These are phyloP conservation scores for Daldinia concentrica DNA, from an alignment of 495 filamentous ascomycete species.

Conservation along the genomic window DNA sequence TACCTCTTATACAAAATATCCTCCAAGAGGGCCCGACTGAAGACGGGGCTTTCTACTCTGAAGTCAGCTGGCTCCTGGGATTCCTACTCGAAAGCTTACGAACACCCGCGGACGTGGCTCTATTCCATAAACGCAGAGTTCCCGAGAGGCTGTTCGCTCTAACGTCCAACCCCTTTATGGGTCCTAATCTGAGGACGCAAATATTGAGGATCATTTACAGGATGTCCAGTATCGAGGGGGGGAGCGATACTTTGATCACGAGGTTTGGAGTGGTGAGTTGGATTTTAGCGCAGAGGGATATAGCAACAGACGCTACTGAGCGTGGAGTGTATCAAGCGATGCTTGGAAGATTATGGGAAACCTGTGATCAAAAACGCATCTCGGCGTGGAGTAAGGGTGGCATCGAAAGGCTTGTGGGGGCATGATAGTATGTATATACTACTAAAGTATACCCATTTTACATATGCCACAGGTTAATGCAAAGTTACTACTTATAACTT, in stretches of 20 bases:
- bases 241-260: conserved; percentile 86
- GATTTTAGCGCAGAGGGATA: conserved; percentile 68
- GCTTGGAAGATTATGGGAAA: conserved; percentile 69
- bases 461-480: neutral
- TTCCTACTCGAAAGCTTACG: conserved; percentile 73
- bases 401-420: conserved; percentile 38
- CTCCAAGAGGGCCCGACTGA: conserved; percentile 73
- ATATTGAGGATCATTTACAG: conserved; percentile 78
- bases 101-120: conserved; percentile 70
- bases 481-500: neutral
- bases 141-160: conserved; percentile 81
- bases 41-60: conserved; percentile 77
- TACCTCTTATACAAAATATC: conserved; percentile 81
- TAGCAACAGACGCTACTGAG: conserved; percentile 51
- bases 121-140: conserved; percentile 82
- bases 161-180: conserved; percentile 71
- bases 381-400: conserved; percentile 71
- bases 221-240: conserved; percentile 74
- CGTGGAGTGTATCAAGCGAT: conserved; percentile 65
- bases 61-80: conserved; percentile 83
- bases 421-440: conserved; percentile 6
- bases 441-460: neutral
- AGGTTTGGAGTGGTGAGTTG: conserved; percentile 83
- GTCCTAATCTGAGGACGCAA: conserved; percentile 67
- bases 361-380: conserved; percentile 73